Evolutionary conservation across 371 early-diverging fungal genomes (phyloP), one percentile per base, ranked within the genome.

Genomic region (Mucor lusitanicus): DNA sequence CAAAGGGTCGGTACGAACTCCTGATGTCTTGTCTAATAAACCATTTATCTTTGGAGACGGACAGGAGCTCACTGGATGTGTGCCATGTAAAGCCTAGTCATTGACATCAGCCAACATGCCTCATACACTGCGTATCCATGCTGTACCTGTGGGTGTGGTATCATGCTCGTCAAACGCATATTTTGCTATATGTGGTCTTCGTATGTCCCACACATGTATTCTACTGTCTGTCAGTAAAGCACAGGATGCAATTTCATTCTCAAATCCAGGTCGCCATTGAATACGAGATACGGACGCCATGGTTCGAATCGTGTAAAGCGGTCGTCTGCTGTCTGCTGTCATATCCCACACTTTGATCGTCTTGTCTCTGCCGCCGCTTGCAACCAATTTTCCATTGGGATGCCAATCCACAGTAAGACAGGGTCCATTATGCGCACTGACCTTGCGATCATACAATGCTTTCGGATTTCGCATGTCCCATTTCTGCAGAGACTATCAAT

Each of bases 311-410:
- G 74, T 80, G 46, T 87, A 80, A 2, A 85, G 59, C 6, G 94
- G 89, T 37, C 89, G 76, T 37, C 91, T 69, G 53, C 74, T 85
- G 25, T 92, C 92, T 3, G 86, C 77, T n/a, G 85, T 87, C 81
- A 87, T 87, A 68, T 93, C 93, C 95, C 94, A 95, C 8, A 94
- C 85, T 80, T 96, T 93, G 68, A 96, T 94, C 9, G 87, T 83
- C 59, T 88, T 88, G 65, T 96, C 96, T 25, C 94, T 71, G 1
- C 96, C 95, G 8, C 94, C 95, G 60, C 88, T 93, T 0, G 95
- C 96, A 1, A 94, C 73, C 33, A 84, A 78, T 11, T 86, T 77
- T 0, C 96, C 96, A 55, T 84, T 87, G 0, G 90, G 82, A 76
- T 93, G 90, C 89, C 93, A 96, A 64, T 96, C 96, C 0, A 95